A percentile compares a stretch with the other conserved stretches of the same genome.
Conservation (phyloP, 139 green algal genomes). For the Asterochloris erici region DNA sequence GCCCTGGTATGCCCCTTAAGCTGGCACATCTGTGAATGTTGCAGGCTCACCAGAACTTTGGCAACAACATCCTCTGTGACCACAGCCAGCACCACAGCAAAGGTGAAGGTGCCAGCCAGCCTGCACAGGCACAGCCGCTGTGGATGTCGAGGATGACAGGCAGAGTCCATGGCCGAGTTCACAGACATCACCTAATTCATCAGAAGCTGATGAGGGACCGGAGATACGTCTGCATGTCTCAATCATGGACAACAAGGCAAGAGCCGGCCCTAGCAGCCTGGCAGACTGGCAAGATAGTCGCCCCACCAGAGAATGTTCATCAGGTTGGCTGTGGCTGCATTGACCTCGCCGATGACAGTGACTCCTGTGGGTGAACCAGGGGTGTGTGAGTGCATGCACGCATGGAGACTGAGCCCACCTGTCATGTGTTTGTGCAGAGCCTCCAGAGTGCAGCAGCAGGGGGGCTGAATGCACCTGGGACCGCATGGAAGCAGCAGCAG, state of each 20-base stretch:
- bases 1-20: neutral
- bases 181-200: no score
- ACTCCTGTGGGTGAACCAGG: slow-evolving; percentile 16
- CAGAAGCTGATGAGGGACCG: no score
- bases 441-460: no score
- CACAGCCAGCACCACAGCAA: slow-evolving; percentile 34
- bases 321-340: slow-evolving; percentile 11
- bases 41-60: slow-evolving; percentile 9
- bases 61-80: slow-evolving; percentile 31
- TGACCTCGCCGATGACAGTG: slow-evolving; percentile 31
- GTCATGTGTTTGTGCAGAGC: no score
- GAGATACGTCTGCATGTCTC: no score
- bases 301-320: slow-evolving; percentile 34
- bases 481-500: no score
- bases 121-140: neutral
- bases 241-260: no score
- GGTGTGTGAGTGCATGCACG: neutral
- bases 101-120: slow-evolving; percentile 36
- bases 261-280: no score
- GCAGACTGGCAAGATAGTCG: neutral
- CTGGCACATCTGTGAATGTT: neutral
- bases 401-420: no score
- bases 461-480: no score
- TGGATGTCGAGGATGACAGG: neutral
- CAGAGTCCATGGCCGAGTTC: neutral